Conservation (phyloP, 306 rosid species). For the Urtica urens region DNA sequence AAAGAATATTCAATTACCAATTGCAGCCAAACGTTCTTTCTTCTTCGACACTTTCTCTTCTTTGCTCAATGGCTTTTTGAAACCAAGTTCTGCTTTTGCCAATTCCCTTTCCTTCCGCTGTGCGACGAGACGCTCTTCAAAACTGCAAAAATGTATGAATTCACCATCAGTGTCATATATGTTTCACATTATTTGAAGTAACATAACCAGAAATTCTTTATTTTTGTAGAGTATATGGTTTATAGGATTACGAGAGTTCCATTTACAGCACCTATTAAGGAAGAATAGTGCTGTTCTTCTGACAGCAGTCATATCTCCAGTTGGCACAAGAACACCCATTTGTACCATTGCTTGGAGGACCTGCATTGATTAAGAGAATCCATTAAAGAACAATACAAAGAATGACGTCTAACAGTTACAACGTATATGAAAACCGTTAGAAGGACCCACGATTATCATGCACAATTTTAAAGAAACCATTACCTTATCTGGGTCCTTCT, state of each 20-base stretch:
- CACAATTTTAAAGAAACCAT: background rate
- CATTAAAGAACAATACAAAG: constrained; percentile 15
- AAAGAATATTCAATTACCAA: constrained; percentile 50
- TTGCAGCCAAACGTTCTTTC: constrained; percentile 95
- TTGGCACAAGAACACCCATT: constrained; percentile 99
- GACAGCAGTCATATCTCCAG: constrained; percentile 99
- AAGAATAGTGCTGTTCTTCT: constrained; percentile 92
- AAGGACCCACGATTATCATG: too few species aligned
- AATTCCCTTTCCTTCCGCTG: constrained; percentile 83
- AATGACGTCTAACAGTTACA: constrained; percentile 4
- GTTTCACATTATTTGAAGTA: background rate
- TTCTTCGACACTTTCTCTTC: constrained; percentile 79
- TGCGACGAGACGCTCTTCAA: constrained; percentile 93
- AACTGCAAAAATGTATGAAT: constrained; percentile 35
- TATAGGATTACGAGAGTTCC: too few species aligned
- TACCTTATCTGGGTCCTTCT: constrained; percentile 96
- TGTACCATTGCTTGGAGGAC: constrained; percentile 95
- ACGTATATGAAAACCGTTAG: background rate
- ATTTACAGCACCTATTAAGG: constrained; percentile 60
- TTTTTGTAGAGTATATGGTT: background rate
- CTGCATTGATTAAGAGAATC: constrained; percentile 33
- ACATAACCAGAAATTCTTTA: background rate
- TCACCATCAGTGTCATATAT: background rate
- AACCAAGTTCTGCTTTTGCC: constrained; percentile 65
- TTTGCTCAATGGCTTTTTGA: constrained; percentile 74